Conservation (phyloP, 2,329 filamentous ascomycete species). For the Acephala macrosclerotiorum region DNA sequence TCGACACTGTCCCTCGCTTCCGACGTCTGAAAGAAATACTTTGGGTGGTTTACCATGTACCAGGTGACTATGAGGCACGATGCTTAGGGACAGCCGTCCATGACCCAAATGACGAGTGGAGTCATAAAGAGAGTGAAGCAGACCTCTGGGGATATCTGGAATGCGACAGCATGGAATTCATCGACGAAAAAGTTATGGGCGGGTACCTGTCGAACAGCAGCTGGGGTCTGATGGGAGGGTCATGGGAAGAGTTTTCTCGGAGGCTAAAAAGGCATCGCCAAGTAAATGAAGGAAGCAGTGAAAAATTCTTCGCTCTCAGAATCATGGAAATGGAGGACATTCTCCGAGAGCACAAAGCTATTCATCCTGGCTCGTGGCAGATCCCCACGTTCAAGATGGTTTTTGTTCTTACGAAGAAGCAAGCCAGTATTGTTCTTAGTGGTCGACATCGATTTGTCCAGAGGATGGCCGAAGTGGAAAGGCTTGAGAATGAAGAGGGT, state of each 20-base stretch:
- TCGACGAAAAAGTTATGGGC: not conserved
- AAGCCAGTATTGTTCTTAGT: not conserved
- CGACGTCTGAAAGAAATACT: constrained; percentile 8
- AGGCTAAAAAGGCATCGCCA: not conserved
- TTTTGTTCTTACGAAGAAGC: not conserved
- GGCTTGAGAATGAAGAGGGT: not conserved
- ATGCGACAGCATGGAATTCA: not conserved
- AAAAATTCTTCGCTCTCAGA: not conserved
- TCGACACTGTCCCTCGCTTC: not conserved
- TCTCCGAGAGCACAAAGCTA: not conserved
- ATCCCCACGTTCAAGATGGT: not conserved
- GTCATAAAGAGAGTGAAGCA: not conserved
- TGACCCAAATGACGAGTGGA: not conserved
- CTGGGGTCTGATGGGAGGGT: not conserved
- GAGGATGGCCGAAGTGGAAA: not conserved
- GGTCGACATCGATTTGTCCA: not conserved
- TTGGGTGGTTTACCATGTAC: not conserved
- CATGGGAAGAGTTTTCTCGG: no score
- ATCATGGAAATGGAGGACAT: not conserved
- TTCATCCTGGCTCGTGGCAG: not conserved
- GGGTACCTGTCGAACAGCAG: not conserved
- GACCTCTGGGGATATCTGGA: constrained; percentile 6
- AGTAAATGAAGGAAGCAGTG: not conserved
- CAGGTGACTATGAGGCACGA: not conserved
- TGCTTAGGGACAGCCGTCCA: not conserved